Evolutionary conservation across 2,329 filamentous ascomycete genomes (phyloP).

Genomic region (Scedosporium dehoogii): DNA sequence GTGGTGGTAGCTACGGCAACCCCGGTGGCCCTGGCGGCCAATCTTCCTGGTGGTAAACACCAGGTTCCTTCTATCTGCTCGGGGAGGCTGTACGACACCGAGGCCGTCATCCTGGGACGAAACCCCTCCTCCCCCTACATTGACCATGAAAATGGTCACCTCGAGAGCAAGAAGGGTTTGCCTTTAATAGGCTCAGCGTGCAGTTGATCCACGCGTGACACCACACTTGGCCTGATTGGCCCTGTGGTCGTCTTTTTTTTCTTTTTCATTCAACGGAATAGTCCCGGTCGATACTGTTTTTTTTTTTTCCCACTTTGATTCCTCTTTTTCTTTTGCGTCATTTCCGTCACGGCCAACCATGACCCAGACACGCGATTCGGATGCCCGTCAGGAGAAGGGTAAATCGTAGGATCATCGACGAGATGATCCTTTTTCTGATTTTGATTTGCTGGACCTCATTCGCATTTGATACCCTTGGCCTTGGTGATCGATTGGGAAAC

Average conservation of each 20-base stretch:
- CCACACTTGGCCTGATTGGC: background rate
- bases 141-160: conserved; percentile 10
- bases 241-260: background rate
- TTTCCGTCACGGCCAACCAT: background rate
- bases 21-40: conserved; percentile 51
- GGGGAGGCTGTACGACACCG: background rate
- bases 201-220: background rate
- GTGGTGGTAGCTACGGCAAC: conserved; percentile 46
- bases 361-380: background rate
- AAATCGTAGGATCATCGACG: conserved; percentile 14
- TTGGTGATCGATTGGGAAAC: conserved; percentile 15
- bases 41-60: conserved; percentile 48
- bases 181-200: background rate
- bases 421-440: conserved; percentile 16
- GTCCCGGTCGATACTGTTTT: conserved; percentile 1
- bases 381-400: background rate
- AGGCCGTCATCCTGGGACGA: no score
- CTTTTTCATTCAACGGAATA: conserved; percentile 10
- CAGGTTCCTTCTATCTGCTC: conserved; percentile 4
- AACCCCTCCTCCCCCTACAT: background rate
- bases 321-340: conserved; percentile 11
- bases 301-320: conserved; percentile 16
- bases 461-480: conserved; percentile 15
- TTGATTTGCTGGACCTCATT: conserved; percentile 10
- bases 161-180: conserved; percentile 11